These are phyloP conservation scores for Casuarina glauca DNA, from an alignment of 306 rosid genomes.

Conservation along the genomic window DNA sequence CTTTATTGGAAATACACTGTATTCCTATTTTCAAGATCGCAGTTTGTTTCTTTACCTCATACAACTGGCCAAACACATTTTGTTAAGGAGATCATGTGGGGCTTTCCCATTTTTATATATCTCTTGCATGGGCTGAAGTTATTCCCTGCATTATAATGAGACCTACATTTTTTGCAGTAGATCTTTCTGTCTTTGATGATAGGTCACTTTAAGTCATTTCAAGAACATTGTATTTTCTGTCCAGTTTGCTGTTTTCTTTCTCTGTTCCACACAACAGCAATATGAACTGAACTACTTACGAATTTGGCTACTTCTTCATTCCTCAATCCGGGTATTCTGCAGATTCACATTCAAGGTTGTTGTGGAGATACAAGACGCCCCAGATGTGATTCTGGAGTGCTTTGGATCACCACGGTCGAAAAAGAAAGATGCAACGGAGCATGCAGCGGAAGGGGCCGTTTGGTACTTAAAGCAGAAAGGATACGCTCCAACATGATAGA, in stretches of 20 bases:
- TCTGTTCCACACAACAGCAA: background rate
- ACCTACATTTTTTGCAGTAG: too few relatives aligned
- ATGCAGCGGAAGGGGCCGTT: slow-evolving; percentile 80
- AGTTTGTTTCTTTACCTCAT: too few relatives aligned
- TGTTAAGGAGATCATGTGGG: too few relatives aligned
- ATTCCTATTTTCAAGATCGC: too few relatives aligned
- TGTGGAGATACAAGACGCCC: slow-evolving; percentile 60
- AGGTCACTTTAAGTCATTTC: background rate
- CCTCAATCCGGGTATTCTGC: slow-evolving; percentile 14
- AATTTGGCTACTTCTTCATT: slow-evolving; percentile 4
- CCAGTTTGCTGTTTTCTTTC: background rate
- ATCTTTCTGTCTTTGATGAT: too few relatives aligned
- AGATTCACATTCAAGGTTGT: slow-evolving; percentile 72
- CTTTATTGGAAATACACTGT: too few relatives aligned
- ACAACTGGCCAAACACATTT: too few relatives aligned
- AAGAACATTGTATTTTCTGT: background rate
- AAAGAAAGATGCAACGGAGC: slow-evolving; percentile 79
- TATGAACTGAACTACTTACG: slow-evolving; percentile 4
- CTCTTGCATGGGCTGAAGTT: too few relatives aligned
- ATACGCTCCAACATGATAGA: slow-evolving; percentile 20
- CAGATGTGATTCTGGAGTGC: slow-evolving; percentile 50
- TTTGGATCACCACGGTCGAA: slow-evolving; percentile 47
- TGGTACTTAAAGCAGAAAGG: slow-evolving; percentile 71
- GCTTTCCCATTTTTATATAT: too few relatives aligned
- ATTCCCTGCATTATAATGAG: too few relatives aligned